phyloP scores from a whole-genome alignment of 176 grass and related monocot genomes.

The Oryza punctata region DNA sequence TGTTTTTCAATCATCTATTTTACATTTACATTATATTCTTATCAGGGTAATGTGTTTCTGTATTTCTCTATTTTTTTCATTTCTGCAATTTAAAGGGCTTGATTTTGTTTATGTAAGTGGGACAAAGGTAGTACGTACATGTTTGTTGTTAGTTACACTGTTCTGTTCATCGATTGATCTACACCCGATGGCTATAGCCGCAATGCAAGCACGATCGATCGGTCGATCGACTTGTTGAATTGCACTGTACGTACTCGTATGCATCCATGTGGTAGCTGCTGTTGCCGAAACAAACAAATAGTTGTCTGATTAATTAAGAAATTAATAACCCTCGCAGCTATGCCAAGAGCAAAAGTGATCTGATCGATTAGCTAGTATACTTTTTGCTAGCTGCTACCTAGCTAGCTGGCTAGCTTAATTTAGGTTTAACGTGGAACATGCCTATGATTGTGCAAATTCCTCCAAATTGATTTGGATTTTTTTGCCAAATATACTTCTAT shows the following conservation, averaged over 20 bases:
- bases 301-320: neutral
- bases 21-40: too few relatives aligned
- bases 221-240: neutral
- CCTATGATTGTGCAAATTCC: too few relatives aligned
- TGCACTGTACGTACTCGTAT: neutral
- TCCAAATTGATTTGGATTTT: too few relatives aligned
- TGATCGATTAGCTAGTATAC: neutral
- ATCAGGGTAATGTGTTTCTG: too few relatives aligned
- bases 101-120: too few relatives aligned
- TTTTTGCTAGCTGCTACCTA: neutral
- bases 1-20: too few relatives aligned
- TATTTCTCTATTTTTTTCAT: too few relatives aligned
- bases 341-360: neutral
- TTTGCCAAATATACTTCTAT: too few relatives aligned
- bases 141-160: neutral
- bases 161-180: neutral
- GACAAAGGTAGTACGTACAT: too few relatives aligned
- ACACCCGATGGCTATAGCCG: neutral
- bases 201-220: neutral
- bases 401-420: neutral
- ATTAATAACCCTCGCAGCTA: neutral
- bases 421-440: neutral
- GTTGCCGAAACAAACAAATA: neutral
- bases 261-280: neutral
- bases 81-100: too few relatives aligned